Conservation (phyloP, 345 rosid genomes). For the Anastatica hierochuntica region DNA sequence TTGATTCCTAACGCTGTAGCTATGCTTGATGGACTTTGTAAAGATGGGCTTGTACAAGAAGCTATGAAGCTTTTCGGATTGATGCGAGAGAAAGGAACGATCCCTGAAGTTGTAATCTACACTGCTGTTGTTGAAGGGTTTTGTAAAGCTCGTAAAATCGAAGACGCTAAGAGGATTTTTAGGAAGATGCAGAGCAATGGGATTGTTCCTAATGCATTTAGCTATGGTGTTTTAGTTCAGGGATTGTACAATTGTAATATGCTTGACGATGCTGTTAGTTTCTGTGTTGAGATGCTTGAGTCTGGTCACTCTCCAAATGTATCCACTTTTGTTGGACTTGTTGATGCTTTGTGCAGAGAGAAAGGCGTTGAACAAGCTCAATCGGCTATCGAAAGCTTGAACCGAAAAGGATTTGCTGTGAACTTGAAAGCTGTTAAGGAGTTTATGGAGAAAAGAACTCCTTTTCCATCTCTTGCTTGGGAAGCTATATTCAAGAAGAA, state of each 20-base stretch:
- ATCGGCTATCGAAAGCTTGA: constrained; percentile 32
- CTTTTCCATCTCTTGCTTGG: constrained; percentile 51
- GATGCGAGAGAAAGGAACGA: constrained; percentile 79
- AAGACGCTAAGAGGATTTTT: constrained; percentile 82
- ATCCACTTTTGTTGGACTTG: constrained; percentile 73
- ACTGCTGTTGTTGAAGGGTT: constrained; percentile 89
- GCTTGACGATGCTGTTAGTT: constrained; percentile 55
- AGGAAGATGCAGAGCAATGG: constrained; percentile 67
- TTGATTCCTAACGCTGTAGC: constrained; percentile 83
- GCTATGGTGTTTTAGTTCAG: constrained; percentile 49
- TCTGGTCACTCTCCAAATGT: constrained; percentile 79
- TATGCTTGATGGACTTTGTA: constrained; percentile 95
- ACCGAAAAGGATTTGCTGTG: constrained; percentile 53
- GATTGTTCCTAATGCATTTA: constrained; percentile 61
- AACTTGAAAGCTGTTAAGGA: constrained; percentile 63
- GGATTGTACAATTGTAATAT: constrained; percentile 48
- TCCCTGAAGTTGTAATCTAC: constrained; percentile 86
- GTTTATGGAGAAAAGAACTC: constrained; percentile 64
- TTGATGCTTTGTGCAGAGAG: constrained; percentile 56
- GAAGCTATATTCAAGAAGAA: constrained; percentile 67
- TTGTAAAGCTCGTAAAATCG: constrained; percentile 67
- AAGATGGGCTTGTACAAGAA: constrained; percentile 81
- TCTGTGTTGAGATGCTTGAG: constrained; percentile 66
- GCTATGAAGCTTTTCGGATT: constrained; percentile 80
- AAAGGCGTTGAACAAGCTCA: constrained; percentile 55